Percentiles rank a stretch among this genome's conserved stretches.
Conservation (phyloP, 2,329 filamentous ascomycete genomes). For the Talaromyces sp. region DNA sequence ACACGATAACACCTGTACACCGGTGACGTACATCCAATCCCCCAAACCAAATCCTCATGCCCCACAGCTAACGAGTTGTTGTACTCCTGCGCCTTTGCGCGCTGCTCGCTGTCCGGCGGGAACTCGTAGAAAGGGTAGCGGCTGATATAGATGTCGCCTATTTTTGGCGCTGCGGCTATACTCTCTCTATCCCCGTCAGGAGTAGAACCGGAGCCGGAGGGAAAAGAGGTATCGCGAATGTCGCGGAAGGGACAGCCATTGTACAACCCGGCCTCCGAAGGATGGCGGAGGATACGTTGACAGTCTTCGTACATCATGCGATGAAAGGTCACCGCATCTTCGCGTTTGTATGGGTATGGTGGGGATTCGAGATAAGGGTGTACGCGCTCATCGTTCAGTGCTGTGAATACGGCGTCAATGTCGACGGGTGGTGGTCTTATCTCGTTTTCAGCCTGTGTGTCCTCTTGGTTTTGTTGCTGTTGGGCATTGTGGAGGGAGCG, state of each 20-base stretch:
- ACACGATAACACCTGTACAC: too few relatives aligned
- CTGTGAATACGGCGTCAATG: conserved; percentile 15
- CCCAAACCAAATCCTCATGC: conserved; percentile 27
- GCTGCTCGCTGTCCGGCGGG: conserved; percentile 19
- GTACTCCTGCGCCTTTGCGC: conserved; percentile 15
- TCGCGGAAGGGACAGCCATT: conserved; percentile 25
- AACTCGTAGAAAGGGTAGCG: conserved; percentile 29
- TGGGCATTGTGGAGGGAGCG: conserved; percentile 10
- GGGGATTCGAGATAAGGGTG: conserved; percentile 24
- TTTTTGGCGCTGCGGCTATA: conserved; percentile 14
- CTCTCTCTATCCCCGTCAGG: not conserved
- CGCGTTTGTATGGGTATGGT: conserved; percentile 27
- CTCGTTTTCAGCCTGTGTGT: not conserved
- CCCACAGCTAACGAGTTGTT: conserved; percentile 25
- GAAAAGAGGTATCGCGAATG: conserved; percentile 20
- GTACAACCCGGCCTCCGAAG: conserved; percentile 11
- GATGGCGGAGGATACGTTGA: not conserved
- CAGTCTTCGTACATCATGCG: conserved; percentile 10
- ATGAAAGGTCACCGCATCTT: conserved; percentile 22
- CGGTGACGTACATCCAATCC: conserved; percentile 24
- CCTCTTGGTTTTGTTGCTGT: not conserved
- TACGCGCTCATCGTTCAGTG: conserved; percentile 28
- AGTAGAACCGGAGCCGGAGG: not conserved
- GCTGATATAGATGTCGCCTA: conserved; percentile 25
- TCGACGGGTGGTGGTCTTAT: conserved; percentile 13